Conservation (phyloP, 495 filamentous ascomycete species). For the Clavariopsis aquatica region DNA sequence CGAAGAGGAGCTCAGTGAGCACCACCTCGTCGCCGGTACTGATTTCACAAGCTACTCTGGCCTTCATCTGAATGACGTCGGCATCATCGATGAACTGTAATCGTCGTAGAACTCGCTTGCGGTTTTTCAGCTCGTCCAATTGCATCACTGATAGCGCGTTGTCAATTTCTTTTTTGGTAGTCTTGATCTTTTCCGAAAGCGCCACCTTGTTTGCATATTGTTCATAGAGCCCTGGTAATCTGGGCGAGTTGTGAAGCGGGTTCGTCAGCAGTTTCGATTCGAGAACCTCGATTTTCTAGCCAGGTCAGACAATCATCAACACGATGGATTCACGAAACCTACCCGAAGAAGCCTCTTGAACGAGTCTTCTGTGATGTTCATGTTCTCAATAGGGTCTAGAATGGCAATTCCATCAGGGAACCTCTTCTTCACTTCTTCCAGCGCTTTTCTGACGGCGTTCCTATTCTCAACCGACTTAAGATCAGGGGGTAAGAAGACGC, state of each 20-base stretch:
- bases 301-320: slow-evolving; percentile 9
- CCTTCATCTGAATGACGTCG: slow-evolving; percentile 93
- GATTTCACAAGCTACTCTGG: slow-evolving; percentile 95
- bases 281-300: slow-evolving; percentile 90
- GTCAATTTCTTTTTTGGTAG: slow-evolving; percentile 79
- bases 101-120: slow-evolving; percentile 95
- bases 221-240: slow-evolving; percentile 77
- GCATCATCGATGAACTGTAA: slow-evolving; percentile 92
- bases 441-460: slow-evolving; percentile 62
- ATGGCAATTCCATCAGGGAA: slow-evolving; percentile 92
- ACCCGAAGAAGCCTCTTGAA: slow-evolving; percentile 89
- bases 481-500: slow-evolving; percentile 78
- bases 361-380: slow-evolving; percentile 84
- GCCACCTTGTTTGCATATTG: slow-evolving; percentile 79
- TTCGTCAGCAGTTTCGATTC: slow-evolving; percentile 88
- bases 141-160: slow-evolving; percentile 83
- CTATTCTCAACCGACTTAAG: slow-evolving; percentile 61
- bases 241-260: slow-evolving; percentile 84
- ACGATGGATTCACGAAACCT: slow-evolving; percentile 34
- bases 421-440: slow-evolving; percentile 75
- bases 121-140: slow-evolving; percentile 90
- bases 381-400: slow-evolving; percentile 90
- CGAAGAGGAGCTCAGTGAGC: slow-evolving; percentile 89
- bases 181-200: slow-evolving; percentile 75
- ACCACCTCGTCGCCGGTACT: slow-evolving; percentile 90